Percentiles rank a stretch among this genome's conserved stretches.
phyloP scores from a whole-genome alignment of 2,329 filamentous ascomycete genomes.

The Pochonia chlamydosporia region DNA sequence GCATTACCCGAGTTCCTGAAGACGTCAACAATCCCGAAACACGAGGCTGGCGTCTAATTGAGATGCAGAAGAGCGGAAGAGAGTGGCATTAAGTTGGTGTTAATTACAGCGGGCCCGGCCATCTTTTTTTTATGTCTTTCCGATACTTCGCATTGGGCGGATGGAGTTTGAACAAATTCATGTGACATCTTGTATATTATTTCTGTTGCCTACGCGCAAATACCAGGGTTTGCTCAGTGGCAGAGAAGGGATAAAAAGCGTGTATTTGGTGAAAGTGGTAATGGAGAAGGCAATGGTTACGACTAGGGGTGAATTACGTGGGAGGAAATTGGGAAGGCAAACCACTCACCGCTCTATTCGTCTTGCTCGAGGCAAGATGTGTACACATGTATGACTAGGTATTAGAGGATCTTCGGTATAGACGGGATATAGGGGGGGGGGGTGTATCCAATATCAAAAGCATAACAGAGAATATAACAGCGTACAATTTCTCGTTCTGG shows the following conservation, averaged over 20 bases:
- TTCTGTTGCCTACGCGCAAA: neutral
- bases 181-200: conserved; percentile 6
- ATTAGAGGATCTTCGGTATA: conserved; percentile 13
- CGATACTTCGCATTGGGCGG: neutral
- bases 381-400: conserved; percentile 24
- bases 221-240: conserved; percentile 16
- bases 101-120: neutral
- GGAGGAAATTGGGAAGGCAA: conserved; percentile 18
- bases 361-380: conserved; percentile 14
- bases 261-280: conserved; percentile 4
- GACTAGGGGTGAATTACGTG: neutral
- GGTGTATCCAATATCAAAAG: conserved; percentile 6
- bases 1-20: conserved; percentile 86
- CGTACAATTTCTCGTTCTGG: neutral
- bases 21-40: conserved; percentile 97
- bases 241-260: conserved; percentile 12
- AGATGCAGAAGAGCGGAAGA: conserved; percentile 95
- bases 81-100: conserved; percentile 59
- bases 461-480: neutral
- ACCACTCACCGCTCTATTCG: conserved; percentile 27
- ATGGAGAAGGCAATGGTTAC: neutral
- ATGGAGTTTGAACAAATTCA: neutral
- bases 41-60: conserved; percentile 92
- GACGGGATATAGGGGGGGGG: conserved; percentile 10
- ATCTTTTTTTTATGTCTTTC: neutral